phyloP scores from a whole-genome alignment of 345 rosid genomes.

The Mercurialis annua region DNA sequence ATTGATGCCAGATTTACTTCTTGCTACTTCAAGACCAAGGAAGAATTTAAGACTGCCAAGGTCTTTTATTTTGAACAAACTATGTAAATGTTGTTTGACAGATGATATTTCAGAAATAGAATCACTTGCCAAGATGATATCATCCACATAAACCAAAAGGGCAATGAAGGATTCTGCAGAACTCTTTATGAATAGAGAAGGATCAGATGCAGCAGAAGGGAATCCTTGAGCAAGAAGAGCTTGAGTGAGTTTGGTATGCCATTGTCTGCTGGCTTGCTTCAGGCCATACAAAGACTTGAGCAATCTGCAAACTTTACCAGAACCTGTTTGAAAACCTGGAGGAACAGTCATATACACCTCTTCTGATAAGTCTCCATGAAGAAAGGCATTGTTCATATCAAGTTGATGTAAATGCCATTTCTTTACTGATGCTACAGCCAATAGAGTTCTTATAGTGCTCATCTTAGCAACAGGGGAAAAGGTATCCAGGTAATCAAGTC shows the following conservation, averaged over 20 bases:
- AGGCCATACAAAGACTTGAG: background rate
- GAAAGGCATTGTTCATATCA: background rate
- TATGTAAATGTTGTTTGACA: too few species aligned
- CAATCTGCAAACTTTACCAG: too few species aligned
- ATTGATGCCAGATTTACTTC: too few species aligned
- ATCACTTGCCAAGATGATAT: too few species aligned
- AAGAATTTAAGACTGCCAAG: too few species aligned
- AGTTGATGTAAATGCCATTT: too few species aligned
- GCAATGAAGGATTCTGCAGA: background rate
- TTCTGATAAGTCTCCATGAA: background rate
- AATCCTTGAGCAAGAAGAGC: too few species aligned
- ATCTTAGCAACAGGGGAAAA: background rate
- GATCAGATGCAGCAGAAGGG: too few species aligned
- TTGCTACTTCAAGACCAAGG: too few species aligned
- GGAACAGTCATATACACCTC: background rate
- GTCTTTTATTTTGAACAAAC: too few species aligned
- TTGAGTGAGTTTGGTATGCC: background rate
- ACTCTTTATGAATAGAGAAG: background rate
- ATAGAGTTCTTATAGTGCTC: background rate
- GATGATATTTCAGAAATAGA: background rate
- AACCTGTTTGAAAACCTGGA: background rate
- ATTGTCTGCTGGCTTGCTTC: background rate
- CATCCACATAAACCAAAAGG: background rate
- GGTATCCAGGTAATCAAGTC: background rate
- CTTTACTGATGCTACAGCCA: background rate